phyloP scores from a whole-genome alignment of 2,329 filamentous ascomycete species.

The Magnaporthiopsis rhizophila region DNA sequence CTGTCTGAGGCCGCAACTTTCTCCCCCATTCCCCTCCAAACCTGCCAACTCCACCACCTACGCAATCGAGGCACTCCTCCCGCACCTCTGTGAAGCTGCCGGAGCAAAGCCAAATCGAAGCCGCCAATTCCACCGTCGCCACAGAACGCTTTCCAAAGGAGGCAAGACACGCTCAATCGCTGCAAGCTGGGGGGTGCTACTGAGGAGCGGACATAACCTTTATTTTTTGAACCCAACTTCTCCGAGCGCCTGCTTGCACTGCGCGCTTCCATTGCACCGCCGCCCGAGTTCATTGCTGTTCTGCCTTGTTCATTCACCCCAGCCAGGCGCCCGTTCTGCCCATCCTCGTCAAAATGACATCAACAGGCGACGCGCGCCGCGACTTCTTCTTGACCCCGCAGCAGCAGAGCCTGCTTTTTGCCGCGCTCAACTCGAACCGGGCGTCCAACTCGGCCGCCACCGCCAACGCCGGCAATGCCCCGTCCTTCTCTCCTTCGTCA shows the following conservation, averaged over 20 bases:
- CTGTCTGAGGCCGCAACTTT: conserved; percentile 14
- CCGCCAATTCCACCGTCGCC: too few species aligned
- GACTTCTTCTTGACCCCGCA: conserved; percentile 66
- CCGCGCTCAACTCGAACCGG: conserved; percentile 67
- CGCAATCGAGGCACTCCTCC: neutral
- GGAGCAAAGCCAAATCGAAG: too few species aligned
- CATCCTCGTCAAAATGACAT: conserved; percentile 36
- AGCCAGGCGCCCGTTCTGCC: conserved; percentile 1
- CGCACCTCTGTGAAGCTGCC: neutral
- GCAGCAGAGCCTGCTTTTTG: conserved; percentile 68
- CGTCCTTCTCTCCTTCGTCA: conserved; percentile 39
- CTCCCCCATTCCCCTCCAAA: conserved; percentile 4
- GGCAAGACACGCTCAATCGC: neutral
- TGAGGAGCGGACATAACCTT: neutral
- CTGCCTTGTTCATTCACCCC: neutral
- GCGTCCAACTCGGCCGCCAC: conserved; percentile 28
- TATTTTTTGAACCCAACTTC: neutral
- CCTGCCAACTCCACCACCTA: neutral
- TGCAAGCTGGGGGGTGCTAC: neutral
- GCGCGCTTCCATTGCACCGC: neutral
- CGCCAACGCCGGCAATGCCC: neutral
- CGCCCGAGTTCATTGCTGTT: neutral
- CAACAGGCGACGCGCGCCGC: conserved; percentile 37
- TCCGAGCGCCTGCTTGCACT: neutral
- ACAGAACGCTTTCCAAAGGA: neutral